These are phyloP conservation scores for Sanghuangporus sanghuang DNA, from an alignment of 1,284 basidiomycete genomes.

Conservation along the genomic window DNA sequence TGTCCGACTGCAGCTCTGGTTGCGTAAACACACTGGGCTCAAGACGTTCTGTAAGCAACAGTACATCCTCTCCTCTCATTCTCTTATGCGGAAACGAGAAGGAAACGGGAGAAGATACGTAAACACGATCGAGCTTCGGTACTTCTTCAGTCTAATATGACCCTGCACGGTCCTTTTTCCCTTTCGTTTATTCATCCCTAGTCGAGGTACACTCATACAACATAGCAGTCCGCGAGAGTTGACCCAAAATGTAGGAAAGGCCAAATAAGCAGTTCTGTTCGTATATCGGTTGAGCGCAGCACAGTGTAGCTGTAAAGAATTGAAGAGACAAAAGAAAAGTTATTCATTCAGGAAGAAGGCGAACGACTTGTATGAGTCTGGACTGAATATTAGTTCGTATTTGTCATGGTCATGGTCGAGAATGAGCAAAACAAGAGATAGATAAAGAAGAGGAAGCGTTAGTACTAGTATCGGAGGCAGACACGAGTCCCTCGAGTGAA, in stretches of 20 bases:
- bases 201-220: background rate
- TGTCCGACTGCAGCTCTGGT: background rate
- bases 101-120: background rate
- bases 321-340: background rate
- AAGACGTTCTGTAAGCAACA: constrained; percentile 48
- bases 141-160: constrained; percentile 6
- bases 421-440: background rate
- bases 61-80: constrained; percentile 44
- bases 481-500: constrained; percentile 30
- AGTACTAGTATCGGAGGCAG: background rate
- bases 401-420: background rate
- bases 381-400: background rate
- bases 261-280: too few relatives aligned
- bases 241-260: background rate
- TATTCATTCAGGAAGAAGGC: background rate
- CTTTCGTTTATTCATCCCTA: background rate
- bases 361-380: background rate
- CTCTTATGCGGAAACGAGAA: constrained; percentile 45
- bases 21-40: constrained; percentile 27
- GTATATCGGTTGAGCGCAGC: background rate
- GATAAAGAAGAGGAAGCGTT: too few relatives aligned
- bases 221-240: background rate
- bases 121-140: constrained; percentile 3
- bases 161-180: background rate
- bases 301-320: background rate